Evolutionary conservation across 371 early-diverging fungal species (phyloP), one percentile per base, ranked within the genome.

Genomic region (Rhizopus delemar): DNA sequence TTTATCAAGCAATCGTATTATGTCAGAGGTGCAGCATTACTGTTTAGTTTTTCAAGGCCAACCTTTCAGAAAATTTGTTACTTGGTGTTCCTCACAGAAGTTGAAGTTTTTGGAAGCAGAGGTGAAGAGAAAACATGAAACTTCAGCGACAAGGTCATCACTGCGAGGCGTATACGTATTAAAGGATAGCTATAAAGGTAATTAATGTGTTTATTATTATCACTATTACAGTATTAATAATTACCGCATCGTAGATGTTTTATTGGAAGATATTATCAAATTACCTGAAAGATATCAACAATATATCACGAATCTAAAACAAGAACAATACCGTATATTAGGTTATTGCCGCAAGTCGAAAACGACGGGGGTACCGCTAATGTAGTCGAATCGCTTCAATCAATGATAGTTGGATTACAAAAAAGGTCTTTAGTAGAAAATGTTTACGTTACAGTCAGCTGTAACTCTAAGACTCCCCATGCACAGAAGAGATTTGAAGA

Each of bases 401-500:
- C 15, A 15, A 56, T 56, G 56, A 22, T 46, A 41, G 6, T 43
- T 16, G 46, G 56, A 35, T 46, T 41, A 32, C n/a, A 56, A 46
- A 56, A 5, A 15, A 46, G 48, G 15, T 41, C 54, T 8, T 54
- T 41, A 46, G 56, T 35, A 8, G 46, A 46, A 36, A 29, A 33
- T 35, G n/a, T 46, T 32, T 56, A 46, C n/a, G 28, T 46, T 31
- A 56, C 36, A 41, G 56, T 46, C 46, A 46, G 46, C 8, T 56
- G 38, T 15, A 46, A 46, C 6, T 29, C 56, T 15, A 36, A 46
- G 46, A 56, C 35, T 36, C 48, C 45, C 0, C n/a, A 33, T 55
- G 12, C 22, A 43, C 15, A 55, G 11, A 55, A 55, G 45, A 55
- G 55, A 55, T 55, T 45, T 55, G 16, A 55, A 43, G 13, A 56